phyloP scores from a whole-genome alignment of 768 basidiomycete species.

The Lanmaoa pseudosensibilis region DNA sequence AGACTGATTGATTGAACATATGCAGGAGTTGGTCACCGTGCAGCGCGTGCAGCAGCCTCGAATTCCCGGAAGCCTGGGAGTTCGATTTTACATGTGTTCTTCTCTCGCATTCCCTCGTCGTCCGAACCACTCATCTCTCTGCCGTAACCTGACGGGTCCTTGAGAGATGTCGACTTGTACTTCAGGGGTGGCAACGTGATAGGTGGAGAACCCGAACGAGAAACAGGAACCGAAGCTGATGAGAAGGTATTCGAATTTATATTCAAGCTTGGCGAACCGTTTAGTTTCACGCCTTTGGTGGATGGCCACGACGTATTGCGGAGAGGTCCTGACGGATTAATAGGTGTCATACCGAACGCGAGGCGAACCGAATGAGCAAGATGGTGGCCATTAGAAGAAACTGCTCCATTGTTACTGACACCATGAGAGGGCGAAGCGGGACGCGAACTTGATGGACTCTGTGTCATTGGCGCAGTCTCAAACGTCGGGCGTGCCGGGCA shows the following conservation, averaged over 20 bases:
- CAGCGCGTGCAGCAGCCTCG: constrained; percentile 46
- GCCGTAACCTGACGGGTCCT: constrained; percentile 10
- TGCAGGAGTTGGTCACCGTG: constrained; percentile 18
- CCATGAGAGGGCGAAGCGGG: constrained; percentile 58
- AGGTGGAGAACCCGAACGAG: constrained; percentile 67
- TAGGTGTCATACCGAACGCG: constrained; percentile 93
- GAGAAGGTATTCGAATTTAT: constrained; percentile 13
- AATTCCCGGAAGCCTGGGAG: constrained; percentile 65
- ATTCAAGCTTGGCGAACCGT: constrained; percentile 10
- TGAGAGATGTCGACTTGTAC: constrained; percentile 32
- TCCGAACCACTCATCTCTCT: constrained; percentile 24
- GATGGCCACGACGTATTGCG: constrained; percentile 42
- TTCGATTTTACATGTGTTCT: constrained; percentile 40
- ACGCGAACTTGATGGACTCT: constrained; percentile 55
- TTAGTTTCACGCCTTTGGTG: constrained; percentile 16
- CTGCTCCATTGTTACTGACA: constrained; percentile 23
- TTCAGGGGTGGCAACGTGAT: constrained; percentile 73
- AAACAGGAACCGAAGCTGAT: constrained; percentile 45
- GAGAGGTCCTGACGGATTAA: constrained; percentile 41
- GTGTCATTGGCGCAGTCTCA: constrained; percentile 32
- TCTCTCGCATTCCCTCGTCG: constrained; percentile 22
- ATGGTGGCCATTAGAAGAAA: constrained; percentile 49
- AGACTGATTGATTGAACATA: not conserved
- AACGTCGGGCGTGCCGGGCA: constrained; percentile 22
- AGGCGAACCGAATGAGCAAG: constrained; percentile 82